phyloP scores from a whole-genome alignment of 2,329 filamentous ascomycete genomes.

The Ascochyta fabae region DNA sequence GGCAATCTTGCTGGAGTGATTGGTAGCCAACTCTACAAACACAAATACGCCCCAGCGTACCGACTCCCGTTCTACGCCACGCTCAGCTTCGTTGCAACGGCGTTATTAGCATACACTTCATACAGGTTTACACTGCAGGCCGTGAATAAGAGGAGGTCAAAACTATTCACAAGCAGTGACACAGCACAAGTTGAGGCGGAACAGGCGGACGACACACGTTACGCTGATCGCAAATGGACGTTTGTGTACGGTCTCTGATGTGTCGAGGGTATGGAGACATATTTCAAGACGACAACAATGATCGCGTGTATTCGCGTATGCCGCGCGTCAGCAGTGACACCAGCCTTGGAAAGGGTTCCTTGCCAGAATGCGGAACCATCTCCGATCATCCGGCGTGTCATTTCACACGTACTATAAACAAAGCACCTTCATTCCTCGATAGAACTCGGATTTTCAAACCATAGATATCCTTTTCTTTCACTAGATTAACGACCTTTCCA shows the following conservation, averaged over 20 bases:
- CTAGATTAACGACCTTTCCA: neutral
- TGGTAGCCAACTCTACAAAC: conserved; percentile 27
- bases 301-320: neutral
- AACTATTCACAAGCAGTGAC: neutral
- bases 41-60: conserved; percentile 27
- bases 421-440: conserved; percentile 1
- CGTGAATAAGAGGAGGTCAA: conserved; percentile 15
- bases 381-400: conserved; percentile 6
- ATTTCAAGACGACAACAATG: neutral
- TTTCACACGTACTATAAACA: neutral
- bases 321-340: neutral
- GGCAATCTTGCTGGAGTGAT: conserved; percentile 34
- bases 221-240: conserved; percentile 1
- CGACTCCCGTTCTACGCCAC: conserved; percentile 22
- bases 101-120: conserved; percentile 25
- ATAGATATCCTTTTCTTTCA: neutral
- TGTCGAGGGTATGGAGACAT: too few relatives aligned
- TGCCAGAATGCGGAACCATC: neutral
- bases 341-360: neutral
- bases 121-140: conserved; percentile 27
- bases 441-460: neutral
- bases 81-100: conserved; percentile 30
- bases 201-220: neutral
- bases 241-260: neutral
- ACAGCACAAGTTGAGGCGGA: neutral